A percentile compares a stretch with the other conserved stretches of the same genome.
These are phyloP conservation scores for Sambucus nigra DNA, from an alignment of 129 eudicot genomes.

Conservation along the genomic window DNA sequence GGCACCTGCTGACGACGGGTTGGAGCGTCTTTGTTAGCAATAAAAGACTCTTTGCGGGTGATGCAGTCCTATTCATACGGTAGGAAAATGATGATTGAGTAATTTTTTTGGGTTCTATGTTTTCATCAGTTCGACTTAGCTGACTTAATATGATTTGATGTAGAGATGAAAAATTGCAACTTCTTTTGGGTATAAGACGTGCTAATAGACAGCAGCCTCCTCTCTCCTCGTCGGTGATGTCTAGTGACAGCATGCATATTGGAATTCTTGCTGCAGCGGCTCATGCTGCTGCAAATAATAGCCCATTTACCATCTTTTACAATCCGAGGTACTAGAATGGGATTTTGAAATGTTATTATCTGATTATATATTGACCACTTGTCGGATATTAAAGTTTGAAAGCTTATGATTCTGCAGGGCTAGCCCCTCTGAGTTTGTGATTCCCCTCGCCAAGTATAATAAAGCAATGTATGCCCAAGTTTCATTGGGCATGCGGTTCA, in stretches of 20 bases:
- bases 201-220: conserved; percentile 92
- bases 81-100: conserved; percentile 17
- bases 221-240: conserved; percentile 86
- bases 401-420: conserved; percentile 37
- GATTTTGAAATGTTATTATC: not conserved
- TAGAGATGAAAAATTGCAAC: conserved; percentile 90
- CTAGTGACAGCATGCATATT: conserved; percentile 97
- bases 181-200: conserved; percentile 67
- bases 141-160: conserved; percentile 14
- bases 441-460: conserved; percentile 85
- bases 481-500: conserved; percentile 78
- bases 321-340: conserved; percentile 61
- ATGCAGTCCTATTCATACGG: conserved; percentile 79
- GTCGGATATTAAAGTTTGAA: not conserved
- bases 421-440: conserved; percentile 88
- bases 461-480: conserved; percentile 91
- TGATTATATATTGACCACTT: not conserved
- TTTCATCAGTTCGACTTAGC: conserved; percentile 4
- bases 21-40: conserved; percentile 93
- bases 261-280: conserved; percentile 98
- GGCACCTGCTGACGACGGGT: conserved; percentile 89
- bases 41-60: conserved; percentile 85
- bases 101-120: not conserved
- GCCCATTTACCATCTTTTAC: conserved; percentile 91
- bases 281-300: conserved; percentile 92